Evolutionary conservation across 2,329 filamentous ascomycete species (phyloP).

Genomic region (Aureobasidium sp.): DNA sequence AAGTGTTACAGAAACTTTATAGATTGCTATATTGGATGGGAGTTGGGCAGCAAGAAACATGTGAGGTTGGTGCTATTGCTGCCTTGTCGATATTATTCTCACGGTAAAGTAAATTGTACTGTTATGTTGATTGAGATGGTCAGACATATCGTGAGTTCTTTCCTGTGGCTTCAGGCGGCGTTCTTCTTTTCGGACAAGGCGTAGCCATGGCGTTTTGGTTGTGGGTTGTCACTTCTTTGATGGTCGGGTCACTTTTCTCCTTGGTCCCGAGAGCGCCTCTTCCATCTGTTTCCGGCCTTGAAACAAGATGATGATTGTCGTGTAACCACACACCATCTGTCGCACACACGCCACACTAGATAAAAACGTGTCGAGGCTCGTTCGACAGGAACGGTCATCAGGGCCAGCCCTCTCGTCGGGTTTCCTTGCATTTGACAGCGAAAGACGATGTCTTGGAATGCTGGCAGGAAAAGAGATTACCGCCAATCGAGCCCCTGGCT

Average conservation of each 20-base stretch:
- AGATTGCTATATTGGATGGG: neutral
- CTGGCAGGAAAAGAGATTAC: slow-evolving; percentile 1
- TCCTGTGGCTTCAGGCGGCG: neutral
- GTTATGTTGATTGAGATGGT: neutral
- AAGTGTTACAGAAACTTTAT: neutral
- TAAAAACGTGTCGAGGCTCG: neutral
- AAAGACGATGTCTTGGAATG: neutral
- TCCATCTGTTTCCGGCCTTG: neutral
- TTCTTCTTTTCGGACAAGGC: neutral
- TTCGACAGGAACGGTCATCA: neutral
- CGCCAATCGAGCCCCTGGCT: slow-evolving; percentile 7
- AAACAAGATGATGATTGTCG: neutral
- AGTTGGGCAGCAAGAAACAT: neutral
- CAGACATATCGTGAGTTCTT: neutral
- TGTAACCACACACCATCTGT: neutral
- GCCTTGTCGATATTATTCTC: neutral
- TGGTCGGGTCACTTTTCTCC: neutral
- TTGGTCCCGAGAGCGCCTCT: neutral
- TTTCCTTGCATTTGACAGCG: neutral
- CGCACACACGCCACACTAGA: neutral
- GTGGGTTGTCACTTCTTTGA: neutral
- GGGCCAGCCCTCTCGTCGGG: neutral
- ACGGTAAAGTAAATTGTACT: neutral
- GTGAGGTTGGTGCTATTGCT: neutral
- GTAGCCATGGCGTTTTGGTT: neutral